A percentile compares a stretch with the other conserved stretches of the same genome.
phyloP scores from a whole-genome alignment of 495 filamentous ascomycete species.

The Xylona heveae region DNA sequence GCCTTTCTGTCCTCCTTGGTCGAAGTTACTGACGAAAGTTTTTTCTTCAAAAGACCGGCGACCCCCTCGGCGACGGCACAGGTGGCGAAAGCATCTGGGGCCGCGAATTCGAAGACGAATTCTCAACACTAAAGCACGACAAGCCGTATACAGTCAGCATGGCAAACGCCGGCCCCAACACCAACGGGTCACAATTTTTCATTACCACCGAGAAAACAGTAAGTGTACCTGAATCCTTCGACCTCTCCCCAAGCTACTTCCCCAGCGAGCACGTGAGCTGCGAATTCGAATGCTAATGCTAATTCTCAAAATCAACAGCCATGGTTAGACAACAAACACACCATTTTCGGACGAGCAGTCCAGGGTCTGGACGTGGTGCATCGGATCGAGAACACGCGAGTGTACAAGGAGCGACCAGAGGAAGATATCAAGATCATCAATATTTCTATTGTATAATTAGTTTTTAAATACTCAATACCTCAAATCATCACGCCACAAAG shows the following conservation, averaged over 20 bases:
- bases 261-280: too few relatives aligned
- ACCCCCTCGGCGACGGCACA: slow-evolving; percentile 86
- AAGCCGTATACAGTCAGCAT: slow-evolving; percentile 91
- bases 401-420: slow-evolving; percentile 90
- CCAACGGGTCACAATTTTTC: slow-evolving; percentile 69
- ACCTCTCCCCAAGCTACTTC: too few relatives aligned
- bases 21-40: background rate
- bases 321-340: slow-evolving; percentile 94
- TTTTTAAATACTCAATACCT: background rate
- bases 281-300: too few relatives aligned
- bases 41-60: slow-evolving; percentile 39
- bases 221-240: slow-evolving; percentile 12
- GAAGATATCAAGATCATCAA: slow-evolving; percentile 96
- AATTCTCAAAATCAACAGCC: too few relatives aligned
- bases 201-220: slow-evolving; percentile 91
- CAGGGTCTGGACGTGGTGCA: slow-evolving; percentile 90
- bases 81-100: slow-evolving; percentile 97
- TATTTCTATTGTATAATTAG: slow-evolving; percentile 39
- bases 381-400: slow-evolving; percentile 79
- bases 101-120: slow-evolving; percentile 86
- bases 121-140: slow-evolving; percentile 77
- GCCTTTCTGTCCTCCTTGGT: background rate
- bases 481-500: background rate
- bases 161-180: slow-evolving; percentile 85
- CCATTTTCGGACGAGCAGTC: slow-evolving; percentile 78